Conservation (phyloP, 495 filamentous ascomycete species). For the Patellaria atrata region DNA sequence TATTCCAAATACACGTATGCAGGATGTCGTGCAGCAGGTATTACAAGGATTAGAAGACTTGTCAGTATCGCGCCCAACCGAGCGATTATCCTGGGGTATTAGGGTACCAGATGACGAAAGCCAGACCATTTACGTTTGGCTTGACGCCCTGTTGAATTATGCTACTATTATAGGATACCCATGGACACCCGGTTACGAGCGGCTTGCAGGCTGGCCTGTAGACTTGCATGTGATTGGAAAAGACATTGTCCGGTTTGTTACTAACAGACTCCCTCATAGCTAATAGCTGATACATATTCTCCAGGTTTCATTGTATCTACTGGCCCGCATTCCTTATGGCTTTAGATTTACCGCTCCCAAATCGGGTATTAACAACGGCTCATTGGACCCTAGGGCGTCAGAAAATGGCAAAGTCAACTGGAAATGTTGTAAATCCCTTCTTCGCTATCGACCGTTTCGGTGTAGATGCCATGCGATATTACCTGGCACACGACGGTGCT, state of each 20-base stretch:
- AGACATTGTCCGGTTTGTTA: constrained; percentile 65
- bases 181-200: constrained; percentile 48
- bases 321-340: constrained; percentile 96
- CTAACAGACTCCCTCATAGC: background rate
- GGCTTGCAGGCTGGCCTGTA: constrained; percentile 64
- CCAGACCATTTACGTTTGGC: constrained; percentile 97
- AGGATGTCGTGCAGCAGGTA: constrained; percentile 53
- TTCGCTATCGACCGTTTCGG: constrained; percentile 83
- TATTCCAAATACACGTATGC: constrained; percentile 48
- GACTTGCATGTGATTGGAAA: constrained; percentile 90
- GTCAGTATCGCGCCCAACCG: constrained; percentile 69
- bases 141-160: constrained; percentile 92
- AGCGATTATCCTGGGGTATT: constrained; percentile 79
- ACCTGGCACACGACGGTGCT: constrained; percentile 63
- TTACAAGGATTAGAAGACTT: constrained; percentile 63
- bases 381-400: constrained; percentile 83
- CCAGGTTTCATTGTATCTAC: constrained; percentile 83
- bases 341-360: constrained; percentile 67
- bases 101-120: constrained; percentile 66
- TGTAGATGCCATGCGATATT: constrained; percentile 76
- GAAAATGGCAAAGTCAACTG: constrained; percentile 93
- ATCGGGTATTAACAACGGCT: constrained; percentile 69
- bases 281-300: background rate
- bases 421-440: constrained; percentile 91
- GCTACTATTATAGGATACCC: constrained; percentile 79